A percentile compares a stretch with the other conserved stretches of the same genome.
Conservation (phyloP, 164 flowering plant species). For the Santalum album region DNA sequence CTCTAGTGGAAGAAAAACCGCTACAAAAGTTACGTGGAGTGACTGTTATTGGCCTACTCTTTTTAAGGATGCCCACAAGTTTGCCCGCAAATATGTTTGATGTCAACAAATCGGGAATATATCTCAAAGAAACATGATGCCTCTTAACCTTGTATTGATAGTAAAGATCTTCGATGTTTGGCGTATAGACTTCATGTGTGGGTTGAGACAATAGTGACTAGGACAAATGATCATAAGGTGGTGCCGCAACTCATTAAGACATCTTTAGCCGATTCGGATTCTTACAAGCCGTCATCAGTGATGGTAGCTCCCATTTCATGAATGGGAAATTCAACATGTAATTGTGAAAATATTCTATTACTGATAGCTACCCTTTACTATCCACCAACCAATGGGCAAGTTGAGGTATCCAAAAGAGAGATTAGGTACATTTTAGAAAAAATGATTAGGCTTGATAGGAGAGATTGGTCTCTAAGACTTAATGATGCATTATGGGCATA, state of each 20-base stretch:
- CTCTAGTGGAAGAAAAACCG: background rate
- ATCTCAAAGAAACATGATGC: background rate
- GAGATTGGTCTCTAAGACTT: no score
- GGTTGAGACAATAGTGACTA: background rate
- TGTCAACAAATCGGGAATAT: background rate
- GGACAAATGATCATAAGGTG: background rate
- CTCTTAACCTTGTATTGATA: background rate
- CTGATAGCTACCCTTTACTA: no score
- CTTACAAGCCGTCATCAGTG: no score
- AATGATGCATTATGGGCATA: no score
- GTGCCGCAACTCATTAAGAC: background rate
- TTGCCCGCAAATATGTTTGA: background rate
- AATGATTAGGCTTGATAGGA: no score
- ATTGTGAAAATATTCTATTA: no score
- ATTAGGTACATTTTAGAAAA: no score
- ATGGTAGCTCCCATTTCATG: no score
- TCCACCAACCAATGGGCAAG: no score
- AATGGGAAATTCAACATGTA: no score
- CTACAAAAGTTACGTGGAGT: background rate
- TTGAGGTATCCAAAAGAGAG: no score
- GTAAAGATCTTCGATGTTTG: background rate
- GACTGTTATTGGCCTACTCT: background rate
- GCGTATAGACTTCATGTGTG: background rate
- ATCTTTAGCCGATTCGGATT: no score
- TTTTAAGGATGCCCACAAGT: background rate